phyloP scores from a whole-genome alignment of 2,329 filamentous ascomycete genomes.

The Fusarium chuoi region DNA sequence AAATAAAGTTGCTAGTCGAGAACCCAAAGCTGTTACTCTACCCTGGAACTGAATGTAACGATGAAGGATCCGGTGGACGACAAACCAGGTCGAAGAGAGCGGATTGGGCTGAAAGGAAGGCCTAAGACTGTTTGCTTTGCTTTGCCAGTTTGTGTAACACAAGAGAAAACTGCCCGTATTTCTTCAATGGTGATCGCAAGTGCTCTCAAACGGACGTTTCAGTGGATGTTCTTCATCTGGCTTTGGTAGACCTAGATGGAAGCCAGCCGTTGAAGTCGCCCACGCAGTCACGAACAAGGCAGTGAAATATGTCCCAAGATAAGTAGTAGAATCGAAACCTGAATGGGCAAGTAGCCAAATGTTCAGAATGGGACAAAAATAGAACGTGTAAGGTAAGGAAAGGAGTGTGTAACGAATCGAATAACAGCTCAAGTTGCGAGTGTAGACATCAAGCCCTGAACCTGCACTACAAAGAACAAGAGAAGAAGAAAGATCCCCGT shows the following conservation, averaged over 20 bases:
- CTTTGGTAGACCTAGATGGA: neutral
- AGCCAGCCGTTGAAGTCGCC: slow-evolving; percentile 2
- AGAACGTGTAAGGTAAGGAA: slow-evolving; percentile 24
- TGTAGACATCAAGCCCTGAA: slow-evolving; percentile 37
- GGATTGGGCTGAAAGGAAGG: slow-evolving; percentile 18
- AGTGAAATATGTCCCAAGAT: neutral
- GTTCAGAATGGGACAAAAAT: neutral
- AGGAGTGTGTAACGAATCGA: slow-evolving; percentile 32
- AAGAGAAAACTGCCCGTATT: slow-evolving; percentile 13
- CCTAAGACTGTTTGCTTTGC: slow-evolving; percentile 20
- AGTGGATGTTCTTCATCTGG: neutral
- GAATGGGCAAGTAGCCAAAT: neutral
- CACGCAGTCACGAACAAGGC: neutral
- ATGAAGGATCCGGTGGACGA: slow-evolving; percentile 1
- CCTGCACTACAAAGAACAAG: slow-evolving; percentile 28
- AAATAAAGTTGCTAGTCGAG: slow-evolving; percentile 27
- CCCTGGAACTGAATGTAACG: neutral
- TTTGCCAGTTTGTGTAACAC: slow-evolving; percentile 21
- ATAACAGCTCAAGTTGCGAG: slow-evolving; percentile 20
- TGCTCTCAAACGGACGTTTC: neutral
- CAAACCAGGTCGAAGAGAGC: slow-evolving; percentile 15
- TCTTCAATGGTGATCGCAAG: slow-evolving; percentile 10
- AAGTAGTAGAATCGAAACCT: neutral
- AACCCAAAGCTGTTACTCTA: slow-evolving; percentile 39
- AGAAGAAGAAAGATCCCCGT: slow-evolving; percentile 7